phyloP scores from a whole-genome alignment of 2,329 filamentous ascomycete species.

The Fusarium irregulare region DNA sequence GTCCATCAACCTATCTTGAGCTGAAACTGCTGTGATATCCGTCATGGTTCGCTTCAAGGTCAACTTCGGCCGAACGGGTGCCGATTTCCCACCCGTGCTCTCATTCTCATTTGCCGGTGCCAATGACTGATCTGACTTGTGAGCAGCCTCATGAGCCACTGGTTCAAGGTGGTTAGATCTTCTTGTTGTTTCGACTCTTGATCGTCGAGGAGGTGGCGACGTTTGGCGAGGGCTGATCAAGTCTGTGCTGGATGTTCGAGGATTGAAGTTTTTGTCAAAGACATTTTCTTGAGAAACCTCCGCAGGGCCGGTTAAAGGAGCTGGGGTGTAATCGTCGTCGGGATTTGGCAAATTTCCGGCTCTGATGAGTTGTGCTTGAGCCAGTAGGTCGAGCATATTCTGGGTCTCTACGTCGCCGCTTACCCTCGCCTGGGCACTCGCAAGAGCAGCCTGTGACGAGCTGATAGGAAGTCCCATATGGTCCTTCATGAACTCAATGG shows the following conservation, averaged over 20 bases:
- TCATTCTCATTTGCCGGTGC: slow-evolving; percentile 67
- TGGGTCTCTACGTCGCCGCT: slow-evolving; percentile 88
- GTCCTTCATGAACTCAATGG: slow-evolving; percentile 96
- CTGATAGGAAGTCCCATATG: slow-evolving; percentile 80
- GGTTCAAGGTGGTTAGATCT: slow-evolving; percentile 32
- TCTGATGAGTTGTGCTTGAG: slow-evolving; percentile 82
- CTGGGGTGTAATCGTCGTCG: slow-evolving; percentile 54
- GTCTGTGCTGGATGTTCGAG: slow-evolving; percentile 64
- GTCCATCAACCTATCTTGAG: slow-evolving; percentile 88
- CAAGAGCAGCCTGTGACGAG: slow-evolving; percentile 78
- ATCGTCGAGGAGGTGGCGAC: slow-evolving; percentile 48
- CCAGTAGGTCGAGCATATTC: slow-evolving; percentile 88
- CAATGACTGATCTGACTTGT: slow-evolving; percentile 62
- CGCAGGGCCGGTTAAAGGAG: slow-evolving; percentile 84
- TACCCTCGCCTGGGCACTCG: slow-evolving; percentile 83
- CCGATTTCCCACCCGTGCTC: slow-evolving; percentile 62
- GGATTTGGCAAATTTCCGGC: slow-evolving; percentile 69
- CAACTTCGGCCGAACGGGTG: slow-evolving; percentile 67
- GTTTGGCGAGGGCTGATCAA: slow-evolving; percentile 51
- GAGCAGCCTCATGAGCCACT: slow-evolving; percentile 34
- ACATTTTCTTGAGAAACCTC: slow-evolving; percentile 78
- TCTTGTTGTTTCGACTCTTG: slow-evolving; percentile 32
- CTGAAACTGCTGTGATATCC: slow-evolving; percentile 77
- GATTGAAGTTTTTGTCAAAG: slow-evolving; percentile 84
- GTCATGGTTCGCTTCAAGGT: slow-evolving; percentile 88